Conservation (phyloP, 1,139 yeast genomes). For the Trichomonascaceae sp. region DNA sequence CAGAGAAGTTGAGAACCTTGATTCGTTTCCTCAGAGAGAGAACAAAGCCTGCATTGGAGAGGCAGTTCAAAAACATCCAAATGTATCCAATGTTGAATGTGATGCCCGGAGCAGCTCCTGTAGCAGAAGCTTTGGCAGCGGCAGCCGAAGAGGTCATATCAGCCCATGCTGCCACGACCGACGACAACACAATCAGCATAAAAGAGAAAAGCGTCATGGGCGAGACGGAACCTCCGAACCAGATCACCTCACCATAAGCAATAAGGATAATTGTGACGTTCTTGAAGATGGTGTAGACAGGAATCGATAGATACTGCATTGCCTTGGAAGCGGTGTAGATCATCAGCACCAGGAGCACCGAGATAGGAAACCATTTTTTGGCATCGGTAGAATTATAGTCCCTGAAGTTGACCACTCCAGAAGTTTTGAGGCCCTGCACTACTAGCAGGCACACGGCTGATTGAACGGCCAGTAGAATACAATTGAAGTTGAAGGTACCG, state of each 20-base stretch:
- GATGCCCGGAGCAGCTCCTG: conserved; percentile 24
- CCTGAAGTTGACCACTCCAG: conserved; percentile 75
- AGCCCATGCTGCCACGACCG: conserved; percentile 89
- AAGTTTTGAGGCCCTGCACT: conserved; percentile 54
- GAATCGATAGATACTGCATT: conserved; percentile 76
- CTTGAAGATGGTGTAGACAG: conserved; percentile 95
- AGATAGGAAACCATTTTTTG: conserved; percentile 85
- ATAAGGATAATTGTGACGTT: conserved; percentile 90
- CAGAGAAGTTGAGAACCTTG: conserved; percentile 91
- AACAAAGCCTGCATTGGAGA: conserved; percentile 87
- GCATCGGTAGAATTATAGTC: conserved; percentile 79
- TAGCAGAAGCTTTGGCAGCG: conserved; percentile 18
- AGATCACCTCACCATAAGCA: conserved; percentile 95
- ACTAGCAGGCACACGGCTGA: conserved; percentile 60
- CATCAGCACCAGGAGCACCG: conserved; percentile 78
- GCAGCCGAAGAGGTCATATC: conserved; percentile 38
- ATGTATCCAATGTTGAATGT: conserved; percentile 55
- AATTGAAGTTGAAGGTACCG: conserved; percentile 74
- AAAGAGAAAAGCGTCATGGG: conserved; percentile 84
- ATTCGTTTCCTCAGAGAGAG: conserved; percentile 94
- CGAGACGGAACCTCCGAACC: conserved; percentile 93
- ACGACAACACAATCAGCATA: conserved; percentile 80
- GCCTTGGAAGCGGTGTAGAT: conserved; percentile 96
- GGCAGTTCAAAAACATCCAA: conserved; percentile 94
- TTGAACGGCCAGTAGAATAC: conserved; percentile 51